phyloP scores from a whole-genome alignment of 2,329 filamentous ascomycete genomes.

The Epichloe elymi region DNA sequence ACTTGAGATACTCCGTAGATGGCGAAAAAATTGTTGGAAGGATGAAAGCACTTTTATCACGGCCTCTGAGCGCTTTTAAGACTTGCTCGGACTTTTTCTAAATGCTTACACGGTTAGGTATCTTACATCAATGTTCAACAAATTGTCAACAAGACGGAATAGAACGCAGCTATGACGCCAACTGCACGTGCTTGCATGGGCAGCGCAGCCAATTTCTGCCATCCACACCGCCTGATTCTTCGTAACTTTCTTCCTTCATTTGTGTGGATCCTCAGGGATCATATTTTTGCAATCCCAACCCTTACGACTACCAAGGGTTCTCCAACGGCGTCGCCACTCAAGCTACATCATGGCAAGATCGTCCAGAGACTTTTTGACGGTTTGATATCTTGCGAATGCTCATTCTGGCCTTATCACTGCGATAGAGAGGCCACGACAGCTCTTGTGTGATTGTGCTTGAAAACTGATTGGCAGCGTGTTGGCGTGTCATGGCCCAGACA shows the following conservation, averaged over 20 bases:
- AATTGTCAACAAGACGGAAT: not conserved
- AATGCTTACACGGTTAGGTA: too few species aligned
- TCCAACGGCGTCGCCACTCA: not conserved
- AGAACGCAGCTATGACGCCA: not conserved
- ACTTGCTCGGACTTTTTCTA: not conserved
- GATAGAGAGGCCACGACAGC: not conserved
- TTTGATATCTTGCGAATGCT: not conserved
- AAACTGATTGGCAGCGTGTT: not conserved
- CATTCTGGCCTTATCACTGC: not conserved
- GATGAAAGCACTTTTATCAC: not conserved
- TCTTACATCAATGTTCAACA: not conserved
- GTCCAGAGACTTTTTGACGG: not conserved
- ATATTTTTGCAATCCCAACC: not conserved
- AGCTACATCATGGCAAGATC: not conserved
- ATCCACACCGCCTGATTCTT: constrained; percentile 19
- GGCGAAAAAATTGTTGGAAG: not conserved
- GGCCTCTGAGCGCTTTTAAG: not conserved
- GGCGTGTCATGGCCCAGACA: constrained; percentile 3
- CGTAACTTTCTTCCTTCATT: not conserved
- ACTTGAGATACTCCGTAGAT: not conserved
- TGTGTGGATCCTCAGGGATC: not conserved
- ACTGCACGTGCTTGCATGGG: not conserved
- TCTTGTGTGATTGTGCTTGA: not conserved
- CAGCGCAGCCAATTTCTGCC: constrained; percentile 11
- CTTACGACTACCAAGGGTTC: not conserved